phyloP scores from a whole-genome alignment of 768 basidiomycete genomes.

The Collybia nuda region DNA sequence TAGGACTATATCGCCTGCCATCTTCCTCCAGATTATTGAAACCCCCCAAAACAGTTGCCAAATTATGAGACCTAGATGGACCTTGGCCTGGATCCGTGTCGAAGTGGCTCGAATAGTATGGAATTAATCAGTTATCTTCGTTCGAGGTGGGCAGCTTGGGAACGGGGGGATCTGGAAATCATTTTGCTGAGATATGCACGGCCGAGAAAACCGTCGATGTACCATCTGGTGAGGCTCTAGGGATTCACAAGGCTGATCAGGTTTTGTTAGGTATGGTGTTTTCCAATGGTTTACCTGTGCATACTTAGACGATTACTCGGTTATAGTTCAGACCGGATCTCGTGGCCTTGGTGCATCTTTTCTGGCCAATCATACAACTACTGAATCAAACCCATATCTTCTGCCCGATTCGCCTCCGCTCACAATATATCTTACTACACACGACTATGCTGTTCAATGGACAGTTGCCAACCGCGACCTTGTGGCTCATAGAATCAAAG shows the following conservation, averaged over 20 bases:
- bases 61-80: too few relatives aligned
- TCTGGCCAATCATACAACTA: slow-evolving; percentile 24
- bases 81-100: too few relatives aligned
- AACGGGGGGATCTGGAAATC: slow-evolving; percentile 36
- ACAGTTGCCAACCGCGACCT: slow-evolving; percentile 37
- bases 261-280: slow-evolving; percentile 26
- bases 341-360: slow-evolving; percentile 34
- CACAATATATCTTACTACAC: slow-evolving; percentile 27
- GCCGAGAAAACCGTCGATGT: slow-evolving; percentile 3
- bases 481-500: slow-evolving; percentile 32
- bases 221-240: too few relatives aligned
- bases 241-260: slow-evolving; percentile 22
- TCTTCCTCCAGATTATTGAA: slow-evolving; percentile 21
- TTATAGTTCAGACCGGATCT: slow-evolving; percentile 22
- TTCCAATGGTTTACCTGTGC: neutral
- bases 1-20: slow-evolving; percentile 31
- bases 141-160: slow-evolving; percentile 20
- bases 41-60: too few relatives aligned
- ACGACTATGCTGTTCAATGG: slow-evolving; percentile 38
- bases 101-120: slow-evolving; percentile 32
- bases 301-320: slow-evolving; percentile 27
- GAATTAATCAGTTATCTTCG: slow-evolving; percentile 22
- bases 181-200: slow-evolving; percentile 36
- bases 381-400: slow-evolving; percentile 34
- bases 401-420: slow-evolving; percentile 23